A percentile compares a stretch with the other conserved stretches of the same genome.
Conservation (phyloP, 345 rosid genomes). For the Populus nigra region DNA sequence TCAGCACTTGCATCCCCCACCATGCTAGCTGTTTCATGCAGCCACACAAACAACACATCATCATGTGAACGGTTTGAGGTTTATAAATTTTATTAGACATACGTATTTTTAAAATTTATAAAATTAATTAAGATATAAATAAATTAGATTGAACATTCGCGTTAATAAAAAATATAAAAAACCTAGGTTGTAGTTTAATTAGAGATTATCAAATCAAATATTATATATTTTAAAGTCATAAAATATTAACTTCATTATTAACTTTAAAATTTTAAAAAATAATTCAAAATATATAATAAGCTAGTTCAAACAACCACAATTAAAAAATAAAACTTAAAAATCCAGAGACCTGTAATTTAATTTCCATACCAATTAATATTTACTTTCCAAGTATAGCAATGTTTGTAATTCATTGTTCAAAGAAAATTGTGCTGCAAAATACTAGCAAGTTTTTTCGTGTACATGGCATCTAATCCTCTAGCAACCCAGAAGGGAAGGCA, state of each 20-base stretch:
- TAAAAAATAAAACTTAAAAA: neutral
- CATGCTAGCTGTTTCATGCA: neutral
- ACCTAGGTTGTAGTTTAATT: no score
- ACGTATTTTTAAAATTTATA: no score
- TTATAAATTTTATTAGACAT: no score
- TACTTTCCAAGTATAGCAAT: neutral
- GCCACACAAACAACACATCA: neutral
- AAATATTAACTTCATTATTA: no score
- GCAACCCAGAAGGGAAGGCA: neutral
- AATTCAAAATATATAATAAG: no score
- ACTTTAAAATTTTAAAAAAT: no score
- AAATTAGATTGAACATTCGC: rapidly evolving
- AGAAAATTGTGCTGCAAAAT: neutral
- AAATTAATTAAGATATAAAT: rapidly evolving
- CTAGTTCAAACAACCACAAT: no score
- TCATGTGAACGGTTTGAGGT: no score
- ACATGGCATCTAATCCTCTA: neutral
- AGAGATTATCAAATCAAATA: no score
- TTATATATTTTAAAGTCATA: no score
- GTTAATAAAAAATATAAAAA: no score
- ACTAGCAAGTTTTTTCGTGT: neutral
- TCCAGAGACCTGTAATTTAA: neutral
- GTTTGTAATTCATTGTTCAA: neutral
- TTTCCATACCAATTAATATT: neutral
- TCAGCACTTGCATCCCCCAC: neutral